Evolutionary conservation across 1,139 yeast species (phyloP).

Genomic region (Candida sanyaensis): DNA sequence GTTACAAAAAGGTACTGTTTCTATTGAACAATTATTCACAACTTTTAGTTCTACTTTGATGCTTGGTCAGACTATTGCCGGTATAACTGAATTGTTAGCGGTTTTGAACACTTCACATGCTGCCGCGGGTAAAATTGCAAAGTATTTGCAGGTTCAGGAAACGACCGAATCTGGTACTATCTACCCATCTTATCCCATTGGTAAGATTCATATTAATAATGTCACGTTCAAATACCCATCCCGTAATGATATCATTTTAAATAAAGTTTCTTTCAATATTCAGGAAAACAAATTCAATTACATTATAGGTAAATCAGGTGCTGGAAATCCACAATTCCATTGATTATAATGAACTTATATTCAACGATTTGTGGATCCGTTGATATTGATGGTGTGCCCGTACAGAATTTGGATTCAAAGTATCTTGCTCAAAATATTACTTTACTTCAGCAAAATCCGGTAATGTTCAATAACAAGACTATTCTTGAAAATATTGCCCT

Average conservation of each 20-base stretch:
- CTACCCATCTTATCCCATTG: slow-evolving; percentile 36
- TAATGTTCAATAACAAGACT: slow-evolving; percentile 61
- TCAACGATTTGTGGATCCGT: slow-evolving; percentile 61
- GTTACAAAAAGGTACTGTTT: slow-evolving; percentile 50
- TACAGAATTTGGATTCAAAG: slow-evolving; percentile 40
- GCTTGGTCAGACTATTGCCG: slow-evolving; percentile 60
- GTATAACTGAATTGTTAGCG: slow-evolving; percentile 54
- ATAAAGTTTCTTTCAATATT: slow-evolving; percentile 46
- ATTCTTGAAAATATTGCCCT: slow-evolving; percentile 64
- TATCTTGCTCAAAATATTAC: slow-evolving; percentile 70
- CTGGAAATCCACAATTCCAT: slow-evolving; percentile 84
- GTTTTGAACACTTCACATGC: slow-evolving; percentile 64
- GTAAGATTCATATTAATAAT: slow-evolving; percentile 50
- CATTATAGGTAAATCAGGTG: slow-evolving; percentile 83
- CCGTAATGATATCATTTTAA: slow-evolving; percentile 50
- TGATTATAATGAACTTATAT: slow-evolving; percentile 63
- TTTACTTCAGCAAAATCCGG: slow-evolving; percentile 70
- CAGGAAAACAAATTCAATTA: slow-evolving; percentile 53
- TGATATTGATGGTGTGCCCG: slow-evolving; percentile 52
- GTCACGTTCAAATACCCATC: slow-evolving; percentile 65
- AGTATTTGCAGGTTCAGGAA: slow-evolving; percentile 8
- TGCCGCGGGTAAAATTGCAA: slow-evolving; percentile 47
- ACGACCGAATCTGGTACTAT: background rate
- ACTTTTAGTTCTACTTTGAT: slow-evolving; percentile 81
- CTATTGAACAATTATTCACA: slow-evolving; percentile 69